Percentiles rank a stretch among this genome's conserved stretches.
These are phyloP conservation scores for Gaeumannomyces tritici DNA, from an alignment of 2,329 filamentous ascomycete species.

Conservation along the genomic window DNA sequence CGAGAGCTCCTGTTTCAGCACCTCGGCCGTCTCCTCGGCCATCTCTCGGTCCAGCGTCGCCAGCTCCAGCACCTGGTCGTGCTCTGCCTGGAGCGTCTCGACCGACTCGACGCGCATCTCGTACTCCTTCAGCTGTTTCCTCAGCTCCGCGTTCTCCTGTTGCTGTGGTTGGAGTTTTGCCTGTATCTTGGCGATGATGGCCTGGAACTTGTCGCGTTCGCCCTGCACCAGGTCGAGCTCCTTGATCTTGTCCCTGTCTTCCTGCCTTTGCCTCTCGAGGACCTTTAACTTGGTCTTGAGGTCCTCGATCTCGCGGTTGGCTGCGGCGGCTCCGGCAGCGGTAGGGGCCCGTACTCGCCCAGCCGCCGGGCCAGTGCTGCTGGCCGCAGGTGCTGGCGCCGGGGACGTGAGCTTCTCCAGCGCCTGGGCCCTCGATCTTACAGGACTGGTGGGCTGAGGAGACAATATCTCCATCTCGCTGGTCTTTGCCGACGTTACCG, in stretches of 20 bases:
- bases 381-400: slow-evolving; percentile 2
- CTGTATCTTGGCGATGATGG: slow-evolving; percentile 83
- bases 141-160: slow-evolving; percentile 66
- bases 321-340: slow-evolving; percentile 36
- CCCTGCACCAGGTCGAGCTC: slow-evolving; percentile 65
- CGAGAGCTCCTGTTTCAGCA: slow-evolving; percentile 71
- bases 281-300: slow-evolving; percentile 80
- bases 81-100: slow-evolving; percentile 68
- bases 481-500: slow-evolving; percentile 24
- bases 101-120: slow-evolving; percentile 60
- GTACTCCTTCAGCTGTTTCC: slow-evolving; percentile 68
- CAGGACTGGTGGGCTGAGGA: slow-evolving; percentile 40
- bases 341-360: background rate
- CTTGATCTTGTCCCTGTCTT: slow-evolving; percentile 80
- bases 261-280: slow-evolving; percentile 75
- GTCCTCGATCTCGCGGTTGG: slow-evolving; percentile 68
- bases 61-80: slow-evolving; percentile 77
- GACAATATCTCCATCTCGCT: slow-evolving; percentile 41
- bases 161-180: slow-evolving; percentile 79
- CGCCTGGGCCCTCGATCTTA: slow-evolving; percentile 37
- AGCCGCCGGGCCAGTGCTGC: slow-evolving; percentile 3
- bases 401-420: slow-evolving; percentile 38
- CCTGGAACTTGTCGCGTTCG: slow-evolving; percentile 70
- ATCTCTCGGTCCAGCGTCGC: slow-evolving; percentile 88
- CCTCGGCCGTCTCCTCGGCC: slow-evolving; percentile 87